Percentiles rank a stretch among this genome's conserved stretches.
These are phyloP conservation scores for Pleurotus tuber-regium DNA, from an alignment of 768 basidiomycete species.

Conservation along the genomic window DNA sequence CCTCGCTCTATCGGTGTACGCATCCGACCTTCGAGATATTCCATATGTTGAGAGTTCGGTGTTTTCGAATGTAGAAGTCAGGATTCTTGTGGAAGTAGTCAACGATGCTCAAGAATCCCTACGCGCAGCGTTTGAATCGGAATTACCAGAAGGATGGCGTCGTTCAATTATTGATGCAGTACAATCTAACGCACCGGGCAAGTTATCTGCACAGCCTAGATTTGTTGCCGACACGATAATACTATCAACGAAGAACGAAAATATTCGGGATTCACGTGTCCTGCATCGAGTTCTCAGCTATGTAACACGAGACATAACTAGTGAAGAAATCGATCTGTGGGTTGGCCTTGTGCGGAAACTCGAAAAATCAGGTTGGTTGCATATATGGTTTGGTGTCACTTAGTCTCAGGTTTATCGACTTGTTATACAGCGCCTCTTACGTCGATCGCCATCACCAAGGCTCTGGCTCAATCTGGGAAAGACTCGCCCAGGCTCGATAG, in stretches of 20 bases:
- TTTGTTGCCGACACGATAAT: slow-evolving; percentile 32
- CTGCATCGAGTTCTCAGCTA: slow-evolving; percentile 60
- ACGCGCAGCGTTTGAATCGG: not conserved
- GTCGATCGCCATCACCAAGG: slow-evolving; percentile 61
- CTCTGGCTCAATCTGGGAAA: slow-evolving; percentile 57
- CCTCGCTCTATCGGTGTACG: slow-evolving; percentile 58
- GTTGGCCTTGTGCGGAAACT: slow-evolving; percentile 62
- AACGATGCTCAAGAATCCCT: slow-evolving; percentile 18
- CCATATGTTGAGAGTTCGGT: slow-evolving; percentile 47
- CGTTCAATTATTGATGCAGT: slow-evolving; percentile 5
- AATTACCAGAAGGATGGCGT: slow-evolving; percentile 9
- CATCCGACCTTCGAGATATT: slow-evolving; percentile 57
- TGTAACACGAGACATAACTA: slow-evolving; percentile 54
- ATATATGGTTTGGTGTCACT: not conserved
- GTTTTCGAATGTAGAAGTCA: slow-evolving; percentile 27
- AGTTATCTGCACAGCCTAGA: slow-evolving; percentile 14
- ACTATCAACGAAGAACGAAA: slow-evolving; percentile 36
- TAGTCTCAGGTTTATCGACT: not conserved
- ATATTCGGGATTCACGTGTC: slow-evolving; percentile 53
- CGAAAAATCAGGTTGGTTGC: slow-evolving; percentile 56
- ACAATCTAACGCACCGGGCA: not conserved
- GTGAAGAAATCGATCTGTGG: slow-evolving; percentile 76
- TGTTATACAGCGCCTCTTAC: slow-evolving; percentile 60
- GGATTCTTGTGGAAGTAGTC: slow-evolving; percentile 30
- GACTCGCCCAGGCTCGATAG: slow-evolving; percentile 75